Base-by-base conservation (phyloP, 176 grass and related monocot genomes). In the Elymus sibiricus region DNA sequence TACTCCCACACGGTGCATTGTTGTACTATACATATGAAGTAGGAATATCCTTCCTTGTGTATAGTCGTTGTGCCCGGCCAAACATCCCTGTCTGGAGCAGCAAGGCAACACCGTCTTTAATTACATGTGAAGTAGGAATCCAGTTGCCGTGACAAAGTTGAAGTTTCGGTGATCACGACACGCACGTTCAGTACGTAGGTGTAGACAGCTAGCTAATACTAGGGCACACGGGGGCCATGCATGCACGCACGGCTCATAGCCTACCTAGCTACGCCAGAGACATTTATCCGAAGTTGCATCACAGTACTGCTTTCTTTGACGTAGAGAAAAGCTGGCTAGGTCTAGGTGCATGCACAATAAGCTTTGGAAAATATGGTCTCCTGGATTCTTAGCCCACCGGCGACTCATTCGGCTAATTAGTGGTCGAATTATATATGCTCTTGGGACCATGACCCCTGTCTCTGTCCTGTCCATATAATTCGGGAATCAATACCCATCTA, bases 401-500 rank as follows among this genome's bases (percentile, higher is more conserved):
- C 13, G 78, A 56, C 73, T 64, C 31, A 11, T 67, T 61, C 82
- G 40, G 70, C 70, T 47, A 49, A 11, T 31, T 10, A 6, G 65
- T 56, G 31, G 37, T 12, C 17, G 14, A 66, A 14, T 86, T 51
- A 0, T 51, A 51, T 59, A 82, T 82, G 43, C 40, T 13, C 49
- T 84, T 64, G 83, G 34, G 64, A 58, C 70, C 82, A 61, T 67
- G 69, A 74, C 71, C 42, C 25, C 49, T 53, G 49, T 53, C 49
- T 19, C 49, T 19, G 49, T 53, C 49, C 49, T 89, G 79, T 83
- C 74, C 84, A 79, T 21, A 79, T 66, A 38, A 60, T 80, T 79
- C 75, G 47, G 67, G 84, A 87, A 90, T 84, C 76, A 46, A 90
- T 87, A 29, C 80, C 88, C 44, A 51, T 13, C 59, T 60, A 69